Evolutionary conservation across 257 asterid genomes (phyloP).

Genomic region (Solanum medicagineum): DNA sequence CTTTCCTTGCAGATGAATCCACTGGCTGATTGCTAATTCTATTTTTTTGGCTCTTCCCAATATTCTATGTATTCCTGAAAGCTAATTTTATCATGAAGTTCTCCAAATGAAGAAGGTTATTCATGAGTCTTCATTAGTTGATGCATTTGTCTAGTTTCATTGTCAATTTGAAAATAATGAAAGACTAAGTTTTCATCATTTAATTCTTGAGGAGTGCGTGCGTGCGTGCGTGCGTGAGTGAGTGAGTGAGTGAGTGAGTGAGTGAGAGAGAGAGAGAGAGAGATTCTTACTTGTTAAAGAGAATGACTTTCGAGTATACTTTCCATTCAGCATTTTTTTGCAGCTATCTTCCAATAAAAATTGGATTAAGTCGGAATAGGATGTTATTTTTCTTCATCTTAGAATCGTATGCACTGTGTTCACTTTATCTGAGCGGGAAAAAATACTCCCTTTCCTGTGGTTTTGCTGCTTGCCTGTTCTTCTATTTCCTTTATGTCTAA

Average conservation of each 20-base stretch:
- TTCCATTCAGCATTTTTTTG: neutral
- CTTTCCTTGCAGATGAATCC: neutral
- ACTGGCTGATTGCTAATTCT: neutral
- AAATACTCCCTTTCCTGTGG: neutral
- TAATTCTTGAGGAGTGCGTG: neutral
- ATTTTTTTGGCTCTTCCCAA: neutral
- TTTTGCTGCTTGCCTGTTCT: neutral
- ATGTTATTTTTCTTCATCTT: neutral
- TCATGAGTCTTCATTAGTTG: neutral
- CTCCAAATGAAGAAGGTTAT: neutral
- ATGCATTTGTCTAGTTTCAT: neutral
- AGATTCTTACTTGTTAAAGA: neutral
- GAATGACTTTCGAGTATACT: neutral
- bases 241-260: too few species aligned
- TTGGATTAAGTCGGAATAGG: neutral
- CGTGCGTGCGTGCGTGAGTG: too few species aligned
- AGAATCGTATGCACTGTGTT: neutral
- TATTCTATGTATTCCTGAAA: neutral
- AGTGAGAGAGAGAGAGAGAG: too few species aligned
- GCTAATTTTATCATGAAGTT: neutral
- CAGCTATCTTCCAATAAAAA: neutral
- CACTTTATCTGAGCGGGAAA: neutral
- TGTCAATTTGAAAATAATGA: neutral
- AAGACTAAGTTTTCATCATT: neutral
- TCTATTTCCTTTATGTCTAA: neutral